Base-by-base conservation (phyloP, 2,329 filamentous ascomycete genomes). In the Drechslera avenae region DNA sequence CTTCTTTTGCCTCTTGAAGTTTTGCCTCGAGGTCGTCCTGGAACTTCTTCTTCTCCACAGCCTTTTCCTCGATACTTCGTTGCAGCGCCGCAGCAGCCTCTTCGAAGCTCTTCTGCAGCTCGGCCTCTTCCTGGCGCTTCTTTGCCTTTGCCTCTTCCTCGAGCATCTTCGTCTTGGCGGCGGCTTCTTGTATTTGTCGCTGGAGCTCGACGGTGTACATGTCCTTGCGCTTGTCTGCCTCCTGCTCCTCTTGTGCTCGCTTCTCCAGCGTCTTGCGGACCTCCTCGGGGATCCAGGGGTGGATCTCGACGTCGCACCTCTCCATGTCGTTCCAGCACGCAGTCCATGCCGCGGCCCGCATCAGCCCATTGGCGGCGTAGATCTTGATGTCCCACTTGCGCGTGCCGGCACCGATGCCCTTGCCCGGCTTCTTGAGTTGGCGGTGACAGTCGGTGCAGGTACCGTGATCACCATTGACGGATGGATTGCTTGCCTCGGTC, bases 321-420 rank as follows among this genome's bases (percentile, higher is more conserved):
- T 99, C 94, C 94, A 99, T 99, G 74, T 97, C 93, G 62, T 85
- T 89, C 93, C 93, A 99, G 51, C 90, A 93, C 2, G 92, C 92
- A 4, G 85, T 84, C 94, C 94, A 99, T 0, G 94, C 93, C 0
- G 91, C 91, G 4, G 90, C 87, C 51, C 86, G 85, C 90, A 99
- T 96, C 39, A 97, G 78, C 0, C 94, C 94, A 72, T 97, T 99
- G 44, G 91, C 93, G 1, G 94, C 94, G 67, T 93, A 99, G 1
- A 97, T 87, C 68, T 91, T 94, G 71, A 97, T 82, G 23, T 86
- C 83, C 79, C 90, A 94, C 40, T 86, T 79, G 62, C 82, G 83
- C 49, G 78, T 70, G 7, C 71, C 73, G 5, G 58, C 60, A 26
- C 72, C 73, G 8, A 72, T 58, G 10, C 72, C 75, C 39, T 62